Evolutionary conservation across 225 moss, liverwort and hornwort species (phyloP).

Genomic region (Thuidium tamariscinum): DNA sequence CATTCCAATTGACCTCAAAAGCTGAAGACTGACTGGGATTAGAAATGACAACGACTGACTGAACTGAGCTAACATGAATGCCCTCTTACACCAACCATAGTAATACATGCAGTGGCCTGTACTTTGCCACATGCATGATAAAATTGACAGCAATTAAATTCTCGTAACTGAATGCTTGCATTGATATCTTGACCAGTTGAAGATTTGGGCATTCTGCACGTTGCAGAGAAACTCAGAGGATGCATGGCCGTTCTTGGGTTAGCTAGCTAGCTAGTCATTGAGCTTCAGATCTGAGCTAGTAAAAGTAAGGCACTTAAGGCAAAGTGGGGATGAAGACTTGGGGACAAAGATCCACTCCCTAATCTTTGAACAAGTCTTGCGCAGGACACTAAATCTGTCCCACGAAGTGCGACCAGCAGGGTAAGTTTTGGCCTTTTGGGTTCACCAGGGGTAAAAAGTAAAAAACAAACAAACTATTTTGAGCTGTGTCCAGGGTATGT

Average conservation of each 20-base stretch:
- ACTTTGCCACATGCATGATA: background rate
- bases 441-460: no score
- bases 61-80: constrained; percentile 1
- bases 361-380: background rate
- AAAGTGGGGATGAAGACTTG: background rate
- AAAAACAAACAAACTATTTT: no score
- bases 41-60: background rate
- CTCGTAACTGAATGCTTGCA: background rate
- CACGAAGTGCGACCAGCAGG: no score
- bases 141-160: background rate
- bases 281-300: background rate
- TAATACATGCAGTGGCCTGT: background rate
- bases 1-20: background rate
- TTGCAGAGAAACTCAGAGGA: background rate
- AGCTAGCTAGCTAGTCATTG: background rate
- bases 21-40: background rate
- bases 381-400: no score
- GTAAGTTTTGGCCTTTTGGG: no score
- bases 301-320: background rate
- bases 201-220: background rate
- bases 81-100: constrained; percentile 2
- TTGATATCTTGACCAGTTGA: background rate
- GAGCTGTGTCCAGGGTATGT: no score
- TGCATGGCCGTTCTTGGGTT: background rate
- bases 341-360: background rate